phyloP scores from a whole-genome alignment of 2,329 filamentous ascomycete genomes.

The Aspergillus tamarii region DNA sequence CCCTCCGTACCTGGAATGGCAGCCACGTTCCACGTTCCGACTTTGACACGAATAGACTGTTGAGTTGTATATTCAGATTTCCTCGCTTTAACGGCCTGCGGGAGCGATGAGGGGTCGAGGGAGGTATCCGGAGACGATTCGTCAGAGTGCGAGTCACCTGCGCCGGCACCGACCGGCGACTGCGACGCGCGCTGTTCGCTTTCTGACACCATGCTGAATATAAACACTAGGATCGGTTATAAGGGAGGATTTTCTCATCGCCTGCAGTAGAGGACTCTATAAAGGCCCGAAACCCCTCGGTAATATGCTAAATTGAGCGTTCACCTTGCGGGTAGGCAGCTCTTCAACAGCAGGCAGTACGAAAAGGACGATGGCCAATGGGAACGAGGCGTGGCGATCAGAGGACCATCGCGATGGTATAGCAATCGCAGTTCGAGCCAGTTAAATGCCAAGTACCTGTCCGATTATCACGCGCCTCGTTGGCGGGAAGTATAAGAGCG shows the following conservation, averaged over 20 bases:
- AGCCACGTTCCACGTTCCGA: constrained; percentile 95
- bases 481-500: constrained; percentile 7
- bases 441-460: constrained; percentile 9
- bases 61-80: constrained; percentile 77
- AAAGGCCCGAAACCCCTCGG: neutral
- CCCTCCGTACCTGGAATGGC: constrained; percentile 81
- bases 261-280: neutral
- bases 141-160: constrained; percentile 19
- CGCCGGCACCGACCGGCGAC: constrained; percentile 8
- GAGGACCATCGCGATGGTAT: constrained; percentile 18
- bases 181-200: constrained; percentile 11
- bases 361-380: constrained; percentile 6
- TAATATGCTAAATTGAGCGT: neutral
- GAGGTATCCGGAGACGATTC: constrained; percentile 16
- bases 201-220: constrained; percentile 19
- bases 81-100: constrained; percentile 68
- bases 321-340: neutral
- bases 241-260: neutral
- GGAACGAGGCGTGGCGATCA: constrained; percentile 11
- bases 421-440: constrained; percentile 7
- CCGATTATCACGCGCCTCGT: constrained; percentile 19
- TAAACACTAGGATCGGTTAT: neutral
- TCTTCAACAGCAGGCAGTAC: constrained; percentile 12
- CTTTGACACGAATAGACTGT: constrained; percentile 77
- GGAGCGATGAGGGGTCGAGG: constrained; percentile 49